Base-by-base conservation (phyloP, 495 filamentous ascomycete species). In the Xylaria acuta region DNA sequence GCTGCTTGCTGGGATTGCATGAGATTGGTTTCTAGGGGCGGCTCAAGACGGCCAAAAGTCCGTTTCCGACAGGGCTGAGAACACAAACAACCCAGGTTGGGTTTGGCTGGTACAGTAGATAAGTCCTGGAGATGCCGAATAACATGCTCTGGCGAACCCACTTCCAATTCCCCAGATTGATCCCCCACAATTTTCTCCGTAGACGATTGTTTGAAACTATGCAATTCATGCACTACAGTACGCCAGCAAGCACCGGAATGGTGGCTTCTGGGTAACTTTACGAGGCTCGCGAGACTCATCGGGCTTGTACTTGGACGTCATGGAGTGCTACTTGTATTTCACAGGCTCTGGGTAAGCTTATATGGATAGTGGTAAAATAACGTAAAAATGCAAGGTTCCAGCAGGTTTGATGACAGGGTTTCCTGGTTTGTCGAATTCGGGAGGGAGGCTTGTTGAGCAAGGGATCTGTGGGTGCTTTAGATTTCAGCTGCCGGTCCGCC, bases 51-150 rank as follows among this genome's bases (percentile, higher is more conserved):
- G 69, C 20, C 59, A 53, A 56, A 64, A 25, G 36, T 34, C 45
- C 45, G 59, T 56, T 56, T 67, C 69, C 40, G 62, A 51, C 70
- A 72, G 70, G 70, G 70, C 70, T 72, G 70, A 72, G 34, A 64
- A 67, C 63, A 40, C 62, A 51, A 54, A 59, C 59, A 40, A 38
- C 59, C 59, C 25, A n/a, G 30, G 32, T 60, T 3, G 5, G 16
- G 36, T 38, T 8, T n/a, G 32, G 27, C 20, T 59, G 14, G 27
- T 60, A 7, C 0, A 1, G 36, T 18, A 27, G 32, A 56, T 3
- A 30, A 67, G 65, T 67, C 65, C 47, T 67, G 22, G 32, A 67
- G 49, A 43, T 67, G 16, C 64, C 64, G 64, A 67, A 67, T 41
- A 54, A 40, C 11, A 22, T 54, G 30, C 45, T 67, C 45, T 54